Evolutionary conservation across 305 asterid species (phyloP).

Genomic region (Rubia peregrina): DNA sequence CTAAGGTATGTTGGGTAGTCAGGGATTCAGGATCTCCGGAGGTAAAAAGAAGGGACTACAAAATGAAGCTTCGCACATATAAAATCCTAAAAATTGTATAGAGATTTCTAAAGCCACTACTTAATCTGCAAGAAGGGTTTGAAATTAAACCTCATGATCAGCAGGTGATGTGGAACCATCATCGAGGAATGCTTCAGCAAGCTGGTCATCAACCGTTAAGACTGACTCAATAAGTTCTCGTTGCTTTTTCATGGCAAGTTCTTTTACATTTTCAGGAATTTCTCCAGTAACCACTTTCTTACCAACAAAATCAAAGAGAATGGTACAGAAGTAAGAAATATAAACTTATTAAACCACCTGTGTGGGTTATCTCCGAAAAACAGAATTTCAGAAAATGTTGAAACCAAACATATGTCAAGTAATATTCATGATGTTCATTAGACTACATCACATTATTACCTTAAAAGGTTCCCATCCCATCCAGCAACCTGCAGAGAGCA

Average conservation of each 20-base stretch:
- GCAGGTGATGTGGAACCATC: slow-evolving; percentile 81
- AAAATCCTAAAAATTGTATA: not conserved
- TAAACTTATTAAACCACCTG: no score
- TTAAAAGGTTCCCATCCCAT: no score
- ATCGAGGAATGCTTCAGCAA: slow-evolving; percentile 79
- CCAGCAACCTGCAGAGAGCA: no score
- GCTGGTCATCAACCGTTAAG: slow-evolving; percentile 91
- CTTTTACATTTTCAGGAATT: no score
- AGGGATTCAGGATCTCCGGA: not conserved
- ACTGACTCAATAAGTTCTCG: slow-evolving; percentile 81
- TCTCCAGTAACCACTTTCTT: no score
- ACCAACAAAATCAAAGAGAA: no score
- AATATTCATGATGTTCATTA: no score
- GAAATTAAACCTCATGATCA: slow-evolving; percentile 68
- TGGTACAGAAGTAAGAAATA: no score
- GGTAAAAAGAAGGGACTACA: slow-evolving; percentile 8
- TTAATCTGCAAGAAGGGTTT: slow-evolving; percentile 6
- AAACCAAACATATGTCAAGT: no score
- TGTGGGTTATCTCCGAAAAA: no score
- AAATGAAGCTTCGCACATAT: not conserved
- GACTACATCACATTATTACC: no score
- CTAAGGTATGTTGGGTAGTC: not conserved
- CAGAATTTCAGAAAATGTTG: no score
- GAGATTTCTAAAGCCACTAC: not conserved
- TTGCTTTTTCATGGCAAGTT: slow-evolving; percentile 51